Conservation (phyloP, 129 eudicot genomes). For the Smallanthus sonchifolius region DNA sequence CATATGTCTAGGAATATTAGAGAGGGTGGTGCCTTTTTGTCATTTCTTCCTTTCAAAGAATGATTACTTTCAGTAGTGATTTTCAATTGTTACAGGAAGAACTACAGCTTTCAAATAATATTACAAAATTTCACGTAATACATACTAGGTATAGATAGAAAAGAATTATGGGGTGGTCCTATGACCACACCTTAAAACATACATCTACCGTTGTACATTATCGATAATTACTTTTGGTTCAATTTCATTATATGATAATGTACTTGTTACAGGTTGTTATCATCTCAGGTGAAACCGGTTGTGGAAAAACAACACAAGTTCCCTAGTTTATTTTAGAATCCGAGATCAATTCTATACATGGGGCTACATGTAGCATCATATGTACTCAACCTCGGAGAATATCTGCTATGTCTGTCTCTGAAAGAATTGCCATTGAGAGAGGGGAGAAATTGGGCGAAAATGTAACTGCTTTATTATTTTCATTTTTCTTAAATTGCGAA, state of each 20-base stretch:
- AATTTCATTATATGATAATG: background rate
- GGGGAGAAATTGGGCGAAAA: constrained; percentile 87
- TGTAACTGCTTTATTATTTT: constrained; percentile 36
- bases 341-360: constrained; percentile 50
- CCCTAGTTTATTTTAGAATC: constrained; percentile 87
- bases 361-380: constrained; percentile 67
- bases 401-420: constrained; percentile 89
- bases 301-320: constrained; percentile 92
- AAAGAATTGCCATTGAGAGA: constrained; percentile 82
- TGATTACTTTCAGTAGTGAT: background rate
- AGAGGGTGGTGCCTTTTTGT: background rate
- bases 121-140: background rate
- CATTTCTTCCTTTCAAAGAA: background rate
- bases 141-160: background rate
- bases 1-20: background rate
- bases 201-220: background rate
- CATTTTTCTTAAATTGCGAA: background rate
- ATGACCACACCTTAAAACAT: background rate
- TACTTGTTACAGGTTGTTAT: constrained; percentile 60
- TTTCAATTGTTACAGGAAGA: background rate
- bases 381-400: constrained; percentile 95
- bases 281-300: constrained; percentile 97
- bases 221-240: background rate
- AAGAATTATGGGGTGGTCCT: background rate
- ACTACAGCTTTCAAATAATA: background rate